Percentiles rank a stretch among this genome's conserved stretches.
These are phyloP conservation scores for Petasospora fabianii DNA, from an alignment of 1,139 yeast species.

Conservation along the genomic window DNA sequence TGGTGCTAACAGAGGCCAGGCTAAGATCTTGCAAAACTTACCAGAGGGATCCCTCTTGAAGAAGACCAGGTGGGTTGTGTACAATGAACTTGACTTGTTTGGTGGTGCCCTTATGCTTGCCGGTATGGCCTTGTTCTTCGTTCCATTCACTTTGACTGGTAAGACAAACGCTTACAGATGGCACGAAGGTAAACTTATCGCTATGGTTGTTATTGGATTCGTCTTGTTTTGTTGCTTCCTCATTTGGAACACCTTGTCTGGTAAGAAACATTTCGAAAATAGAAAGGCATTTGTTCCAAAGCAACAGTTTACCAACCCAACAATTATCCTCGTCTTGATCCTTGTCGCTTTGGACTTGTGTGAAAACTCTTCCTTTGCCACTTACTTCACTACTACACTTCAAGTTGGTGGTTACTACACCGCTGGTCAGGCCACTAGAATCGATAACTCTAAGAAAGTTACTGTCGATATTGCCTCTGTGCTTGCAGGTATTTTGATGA, in stretches of 20 bases:
- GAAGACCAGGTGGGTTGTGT: slow-evolving; percentile 11
- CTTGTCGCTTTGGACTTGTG: slow-evolving; percentile 27
- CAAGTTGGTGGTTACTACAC: slow-evolving; percentile 30
- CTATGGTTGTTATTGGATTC: slow-evolving; percentile 28
- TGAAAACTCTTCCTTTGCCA: slow-evolving; percentile 28
- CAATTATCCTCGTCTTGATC: slow-evolving; percentile 21
- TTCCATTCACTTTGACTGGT: slow-evolving; percentile 36
- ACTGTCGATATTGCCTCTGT: slow-evolving; percentile 27
- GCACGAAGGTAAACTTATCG: slow-evolving; percentile 27
- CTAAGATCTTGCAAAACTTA: slow-evolving; percentile 15
- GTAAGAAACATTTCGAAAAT: slow-evolving; percentile 8
- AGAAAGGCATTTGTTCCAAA: slow-evolving; percentile 28
- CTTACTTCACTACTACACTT: slow-evolving; percentile 27
- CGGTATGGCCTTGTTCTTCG: slow-evolving; percentile 33
- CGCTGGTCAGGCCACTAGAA: slow-evolving; percentile 30
- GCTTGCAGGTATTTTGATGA: slow-evolving; percentile 29
- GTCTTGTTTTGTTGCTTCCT: slow-evolving; percentile 21
- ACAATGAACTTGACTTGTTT: slow-evolving; percentile 33
- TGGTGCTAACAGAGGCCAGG: slow-evolving; percentile 15
- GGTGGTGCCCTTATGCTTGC: slow-evolving; percentile 33
- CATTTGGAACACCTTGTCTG: slow-evolving; percentile 23
- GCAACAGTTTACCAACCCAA: slow-evolving; percentile 20
- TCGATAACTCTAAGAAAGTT: slow-evolving; percentile 29
- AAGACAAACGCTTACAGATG: slow-evolving; percentile 24
- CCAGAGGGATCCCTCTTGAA: slow-evolving; percentile 15